Percentiles rank a stretch among this genome's conserved stretches.
Evolutionary conservation across 345 rosid species (phyloP).

Genomic region (Salix arbutifolia): DNA sequence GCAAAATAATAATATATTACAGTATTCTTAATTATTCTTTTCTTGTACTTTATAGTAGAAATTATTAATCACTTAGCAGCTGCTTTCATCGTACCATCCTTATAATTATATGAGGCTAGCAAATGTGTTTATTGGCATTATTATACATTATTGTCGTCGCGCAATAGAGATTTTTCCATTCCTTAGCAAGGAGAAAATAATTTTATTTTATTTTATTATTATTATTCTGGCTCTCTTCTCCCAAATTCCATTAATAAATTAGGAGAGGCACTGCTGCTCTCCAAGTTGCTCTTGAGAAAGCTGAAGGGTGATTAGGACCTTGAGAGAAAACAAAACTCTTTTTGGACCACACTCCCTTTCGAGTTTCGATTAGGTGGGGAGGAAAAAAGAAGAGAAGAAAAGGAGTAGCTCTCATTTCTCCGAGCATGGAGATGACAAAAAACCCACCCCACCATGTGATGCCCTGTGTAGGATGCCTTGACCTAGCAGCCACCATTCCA

Average conservation of each 20-base stretch:
- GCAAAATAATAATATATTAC: neutral
- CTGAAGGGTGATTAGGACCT: neutral
- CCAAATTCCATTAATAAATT: too few relatives aligned
- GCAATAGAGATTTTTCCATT: too few relatives aligned
- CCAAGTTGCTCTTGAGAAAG: neutral
- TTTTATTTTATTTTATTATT: too few relatives aligned
- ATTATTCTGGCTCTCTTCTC: too few relatives aligned
- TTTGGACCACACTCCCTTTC: slow-evolving; percentile 29
- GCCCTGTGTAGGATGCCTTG: slow-evolving; percentile 31
- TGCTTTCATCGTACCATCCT: neutral
- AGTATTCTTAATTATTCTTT: neutral
- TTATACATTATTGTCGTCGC: too few relatives aligned
- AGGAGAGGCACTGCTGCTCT: neutral
- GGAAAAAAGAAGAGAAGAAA: neutral
- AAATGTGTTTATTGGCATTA: neutral
- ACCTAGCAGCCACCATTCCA: slow-evolving; percentile 31
- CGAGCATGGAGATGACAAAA: slow-evolving; percentile 9
- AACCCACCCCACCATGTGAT: slow-evolving; percentile 37
- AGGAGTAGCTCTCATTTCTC: slow-evolving; percentile 21
- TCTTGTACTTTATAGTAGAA: neutral
- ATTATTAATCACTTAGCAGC: neutral
- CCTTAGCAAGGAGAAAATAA: too few relatives aligned
- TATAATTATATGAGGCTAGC: neutral
- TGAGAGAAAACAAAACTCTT: neutral
- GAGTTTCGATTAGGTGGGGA: slow-evolving; percentile 17